Percentiles rank a stretch among this genome's conserved stretches.
These are phyloP conservation scores for Bipolaris bicolor DNA, from an alignment of 2,329 filamentous ascomycete genomes.

Conservation along the genomic window DNA sequence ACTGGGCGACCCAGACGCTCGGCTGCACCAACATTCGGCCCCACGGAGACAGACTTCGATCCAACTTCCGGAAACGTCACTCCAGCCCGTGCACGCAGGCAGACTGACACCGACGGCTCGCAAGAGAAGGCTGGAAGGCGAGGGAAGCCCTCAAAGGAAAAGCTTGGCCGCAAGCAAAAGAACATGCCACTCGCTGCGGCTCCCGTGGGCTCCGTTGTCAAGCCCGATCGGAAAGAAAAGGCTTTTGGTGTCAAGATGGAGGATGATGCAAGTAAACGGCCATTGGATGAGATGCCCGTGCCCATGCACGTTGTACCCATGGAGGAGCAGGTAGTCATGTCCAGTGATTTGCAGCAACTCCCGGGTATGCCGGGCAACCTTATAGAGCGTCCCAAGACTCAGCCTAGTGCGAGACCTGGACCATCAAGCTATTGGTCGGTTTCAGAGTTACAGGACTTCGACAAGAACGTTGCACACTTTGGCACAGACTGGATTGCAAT, in stretches of 20 bases:
- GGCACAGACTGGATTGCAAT: conserved; percentile 80
- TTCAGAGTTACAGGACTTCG: conserved; percentile 78
- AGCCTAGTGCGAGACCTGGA: conserved; percentile 58
- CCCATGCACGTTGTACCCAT: conserved; percentile 31
- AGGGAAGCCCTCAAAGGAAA: conserved; percentile 49
- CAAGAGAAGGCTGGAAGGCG: conserved; percentile 50
- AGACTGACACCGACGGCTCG: conserved; percentile 41
- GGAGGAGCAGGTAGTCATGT: conserved; percentile 37
- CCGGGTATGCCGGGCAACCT: conserved; percentile 33
- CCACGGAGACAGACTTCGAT: conserved; percentile 69
- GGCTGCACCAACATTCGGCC: conserved; percentile 74
- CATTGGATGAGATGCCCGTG: conserved; percentile 36
- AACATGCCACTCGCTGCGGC: conserved; percentile 50
- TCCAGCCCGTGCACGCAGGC: conserved; percentile 44
- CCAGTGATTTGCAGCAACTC: conserved; percentile 30
- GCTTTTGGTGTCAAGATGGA: conserved; percentile 41
- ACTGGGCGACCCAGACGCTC: conserved; percentile 58
- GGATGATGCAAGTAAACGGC: conserved; percentile 39
- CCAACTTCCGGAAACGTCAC: conserved; percentile 40
- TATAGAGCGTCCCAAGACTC: conserved; percentile 44
- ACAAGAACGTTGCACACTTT: conserved; percentile 72
- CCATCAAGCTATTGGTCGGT: conserved; percentile 89
- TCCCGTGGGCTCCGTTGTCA: conserved; percentile 44
- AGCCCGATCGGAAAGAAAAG: conserved; percentile 44
- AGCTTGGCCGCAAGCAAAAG: conserved; percentile 51